These are phyloP conservation scores for Xylaria venustula DNA, from an alignment of 495 filamentous ascomycete species.

Conservation along the genomic window DNA sequence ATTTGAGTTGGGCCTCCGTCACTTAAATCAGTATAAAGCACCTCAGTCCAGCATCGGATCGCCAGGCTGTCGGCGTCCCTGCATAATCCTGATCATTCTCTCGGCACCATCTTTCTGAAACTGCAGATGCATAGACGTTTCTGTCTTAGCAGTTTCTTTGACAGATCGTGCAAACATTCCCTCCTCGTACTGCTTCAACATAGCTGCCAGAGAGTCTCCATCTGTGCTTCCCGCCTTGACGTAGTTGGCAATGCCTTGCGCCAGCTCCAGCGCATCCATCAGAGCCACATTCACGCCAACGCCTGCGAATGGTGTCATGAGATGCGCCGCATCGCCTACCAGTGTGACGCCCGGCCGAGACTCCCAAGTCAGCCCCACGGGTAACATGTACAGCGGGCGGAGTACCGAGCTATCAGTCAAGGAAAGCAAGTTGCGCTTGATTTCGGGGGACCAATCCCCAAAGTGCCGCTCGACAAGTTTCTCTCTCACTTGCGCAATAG, in stretches of 20 bases:
- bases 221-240: slow-evolving; percentile 3
- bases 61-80: neutral
- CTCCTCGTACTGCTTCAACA: slow-evolving; percentile 22
- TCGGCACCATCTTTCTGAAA: slow-evolving; percentile 17
- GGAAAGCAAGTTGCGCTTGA: slow-evolving; percentile 12
- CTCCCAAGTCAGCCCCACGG: slow-evolving; percentile 50
- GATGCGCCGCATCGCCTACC: slow-evolving; percentile 61
- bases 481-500: slow-evolving; percentile 26
- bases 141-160: slow-evolving; percentile 18
- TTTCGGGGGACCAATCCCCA: slow-evolving; percentile 39
- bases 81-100: slow-evolving; percentile 4
- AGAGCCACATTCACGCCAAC: slow-evolving; percentile 61
- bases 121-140: slow-evolving; percentile 13
- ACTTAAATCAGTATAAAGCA: no score
- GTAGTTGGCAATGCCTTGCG: slow-evolving; percentile 18
- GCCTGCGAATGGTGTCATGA: slow-evolving; percentile 61
- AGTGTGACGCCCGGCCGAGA: slow-evolving; percentile 46
- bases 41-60: neutral
- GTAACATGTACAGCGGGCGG: slow-evolving; percentile 49
- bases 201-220: slow-evolving; percentile 10
- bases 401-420: slow-evolving; percentile 18
- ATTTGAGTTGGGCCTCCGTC: no score
- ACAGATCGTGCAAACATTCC: slow-evolving; percentile 25
- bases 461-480: slow-evolving; percentile 37
- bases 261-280: slow-evolving; percentile 54